These are phyloP conservation scores for Rhizopogon vulgaris DNA, from an alignment of 768 basidiomycete genomes.

Conservation along the genomic window DNA sequence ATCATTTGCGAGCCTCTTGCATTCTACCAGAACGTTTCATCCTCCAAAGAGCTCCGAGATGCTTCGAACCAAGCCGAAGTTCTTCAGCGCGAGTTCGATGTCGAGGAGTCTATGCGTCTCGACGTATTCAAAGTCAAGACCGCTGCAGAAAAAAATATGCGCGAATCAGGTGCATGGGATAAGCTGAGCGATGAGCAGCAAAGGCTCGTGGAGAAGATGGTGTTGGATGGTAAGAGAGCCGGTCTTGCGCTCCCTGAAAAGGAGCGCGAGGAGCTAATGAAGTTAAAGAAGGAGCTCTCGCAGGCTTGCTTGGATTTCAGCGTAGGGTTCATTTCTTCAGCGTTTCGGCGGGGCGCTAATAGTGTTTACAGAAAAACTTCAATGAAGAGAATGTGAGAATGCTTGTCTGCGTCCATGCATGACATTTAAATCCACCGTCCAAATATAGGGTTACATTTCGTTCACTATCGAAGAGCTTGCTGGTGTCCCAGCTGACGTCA, in stretches of 20 bases:
- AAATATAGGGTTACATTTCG: constrained; percentile 45
- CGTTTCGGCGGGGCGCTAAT: neutral
- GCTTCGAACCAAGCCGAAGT: constrained; percentile 72
- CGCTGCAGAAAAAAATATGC: constrained; percentile 63
- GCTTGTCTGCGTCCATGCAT: neutral
- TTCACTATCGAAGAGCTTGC: constrained; percentile 72
- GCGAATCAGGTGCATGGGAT: constrained; percentile 54
- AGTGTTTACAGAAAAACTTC: constrained; percentile 62
- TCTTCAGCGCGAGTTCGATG: constrained; percentile 61
- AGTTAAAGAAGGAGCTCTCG: constrained; percentile 71
- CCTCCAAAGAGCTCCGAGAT: constrained; percentile 70
- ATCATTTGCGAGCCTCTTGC: constrained; percentile 49
- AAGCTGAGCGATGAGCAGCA: constrained; percentile 60
- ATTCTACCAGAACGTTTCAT: constrained; percentile 82
- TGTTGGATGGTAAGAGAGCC: constrained; percentile 72
- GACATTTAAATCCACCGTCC: neutral
- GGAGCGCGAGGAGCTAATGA: constrained; percentile 49
- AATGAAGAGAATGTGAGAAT: constrained; percentile 74
- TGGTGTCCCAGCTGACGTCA: constrained; percentile 74
- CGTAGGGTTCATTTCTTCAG: constrained; percentile 35
- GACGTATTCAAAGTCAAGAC: constrained; percentile 75
- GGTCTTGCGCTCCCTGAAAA: constrained; percentile 69
- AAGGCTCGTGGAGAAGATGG: constrained; percentile 77
- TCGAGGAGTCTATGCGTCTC: constrained; percentile 75
- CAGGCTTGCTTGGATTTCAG: constrained; percentile 74